A percentile compares a stretch with the other conserved stretches of the same genome.
Evolutionary conservation across 73 alveolate species (phyloP).

Genomic region (Effrenium voratum): DNA sequence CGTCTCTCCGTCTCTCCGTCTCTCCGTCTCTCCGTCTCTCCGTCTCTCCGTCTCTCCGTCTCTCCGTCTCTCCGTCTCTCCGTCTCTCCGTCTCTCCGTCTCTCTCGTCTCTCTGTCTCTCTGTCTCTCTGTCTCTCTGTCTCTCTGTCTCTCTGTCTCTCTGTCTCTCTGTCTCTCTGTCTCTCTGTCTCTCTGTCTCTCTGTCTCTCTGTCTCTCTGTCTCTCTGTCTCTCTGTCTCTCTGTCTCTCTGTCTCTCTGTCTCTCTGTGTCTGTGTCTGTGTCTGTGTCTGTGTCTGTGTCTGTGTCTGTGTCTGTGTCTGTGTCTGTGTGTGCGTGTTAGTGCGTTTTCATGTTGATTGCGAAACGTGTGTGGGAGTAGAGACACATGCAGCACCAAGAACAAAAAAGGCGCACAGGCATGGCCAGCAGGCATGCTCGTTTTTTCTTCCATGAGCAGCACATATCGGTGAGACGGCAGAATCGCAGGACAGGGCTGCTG

Average conservation of each 20-base stretch:
- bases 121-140: slow-evolving; percentile 2
- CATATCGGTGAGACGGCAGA: too few relatives aligned
- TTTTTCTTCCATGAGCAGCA: too few relatives aligned
- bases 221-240: neutral
- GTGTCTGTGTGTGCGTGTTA: neutral
- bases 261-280: neutral
- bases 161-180: slow-evolving; percentile 4
- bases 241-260: neutral
- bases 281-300: slow-evolving; percentile 14
- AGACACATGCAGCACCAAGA: too few relatives aligned
- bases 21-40: neutral
- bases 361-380: too few relatives aligned
- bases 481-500: too few relatives aligned
- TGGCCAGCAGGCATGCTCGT: too few relatives aligned
- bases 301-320: neutral
- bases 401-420: too few relatives aligned
- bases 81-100: neutral
- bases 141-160: slow-evolving; percentile 17
- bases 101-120: too few relatives aligned
- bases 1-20: too few relatives aligned
- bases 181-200: slow-evolving; percentile 10
- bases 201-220: neutral
- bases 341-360: neutral
- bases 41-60: neutral
- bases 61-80: neutral